Conservation (phyloP, 345 rosid genomes). For the Sisymbrium altissimum region DNA sequence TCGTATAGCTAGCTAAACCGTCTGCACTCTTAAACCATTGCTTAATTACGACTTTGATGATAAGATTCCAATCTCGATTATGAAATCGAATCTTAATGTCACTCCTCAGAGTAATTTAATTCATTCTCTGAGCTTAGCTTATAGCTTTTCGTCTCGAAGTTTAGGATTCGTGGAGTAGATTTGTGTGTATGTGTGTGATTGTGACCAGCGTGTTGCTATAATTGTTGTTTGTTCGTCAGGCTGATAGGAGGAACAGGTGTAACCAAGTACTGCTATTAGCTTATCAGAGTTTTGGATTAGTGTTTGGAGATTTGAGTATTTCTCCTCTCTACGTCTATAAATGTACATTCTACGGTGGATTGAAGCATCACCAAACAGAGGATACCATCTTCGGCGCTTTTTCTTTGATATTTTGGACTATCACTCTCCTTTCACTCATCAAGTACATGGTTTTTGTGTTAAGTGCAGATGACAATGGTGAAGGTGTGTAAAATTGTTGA, state of each 20-base stretch:
- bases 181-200: too few relatives aligned
- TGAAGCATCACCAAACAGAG: constrained; percentile 53
- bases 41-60: not conserved
- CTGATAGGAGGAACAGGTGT: constrained; percentile 43
- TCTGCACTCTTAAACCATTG: constrained; percentile 12
- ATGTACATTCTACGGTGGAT: constrained; percentile 68
- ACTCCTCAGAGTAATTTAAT: not conserved
- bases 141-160: too few relatives aligned
- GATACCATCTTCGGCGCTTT: constrained; percentile 73
- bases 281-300: constrained; percentile 85
- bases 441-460: constrained; percentile 66
- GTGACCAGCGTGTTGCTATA: too few relatives aligned
- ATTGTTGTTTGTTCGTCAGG: too few relatives aligned
- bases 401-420: constrained; percentile 87
- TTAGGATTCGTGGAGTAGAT: too few relatives aligned
- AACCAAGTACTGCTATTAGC: constrained; percentile 60
- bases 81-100: too few relatives aligned
- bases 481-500: too few relatives aligned
- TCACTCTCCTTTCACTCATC: constrained; percentile 68
- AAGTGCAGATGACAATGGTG: constrained; percentile 75
- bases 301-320: constrained; percentile 68
- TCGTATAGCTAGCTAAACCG: not conserved
- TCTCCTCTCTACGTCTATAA: constrained; percentile 88
- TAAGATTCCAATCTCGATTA: not conserved
- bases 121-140: too few relatives aligned